Evolutionary conservation across 768 basidiomycete genomes (phyloP).

Genomic region (Pleurotus platypus): DNA sequence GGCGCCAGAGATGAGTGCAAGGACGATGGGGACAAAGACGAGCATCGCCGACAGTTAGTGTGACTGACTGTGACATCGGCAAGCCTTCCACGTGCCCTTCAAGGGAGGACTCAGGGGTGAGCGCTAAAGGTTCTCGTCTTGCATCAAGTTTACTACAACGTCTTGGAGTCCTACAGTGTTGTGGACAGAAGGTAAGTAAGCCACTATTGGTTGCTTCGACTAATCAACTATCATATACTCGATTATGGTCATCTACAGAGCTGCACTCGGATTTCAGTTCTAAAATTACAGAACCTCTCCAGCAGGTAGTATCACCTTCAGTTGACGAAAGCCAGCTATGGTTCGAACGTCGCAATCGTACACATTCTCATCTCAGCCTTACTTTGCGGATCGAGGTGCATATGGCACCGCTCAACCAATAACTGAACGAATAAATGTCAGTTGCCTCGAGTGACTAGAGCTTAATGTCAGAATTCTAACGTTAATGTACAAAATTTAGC

Average conservation of each 20-base stretch:
- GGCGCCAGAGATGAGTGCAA: neutral
- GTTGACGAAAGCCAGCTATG: constrained; percentile 21
- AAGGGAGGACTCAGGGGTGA: too few species aligned
- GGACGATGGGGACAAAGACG: neutral
- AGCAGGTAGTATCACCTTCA: neutral
- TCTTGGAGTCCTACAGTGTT: too few species aligned
- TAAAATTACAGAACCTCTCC: too few species aligned
- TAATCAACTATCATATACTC: too few species aligned
- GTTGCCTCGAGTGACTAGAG: constrained; percentile 16
- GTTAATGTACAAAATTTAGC: constrained; percentile 27
- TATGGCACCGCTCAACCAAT: constrained; percentile 76
- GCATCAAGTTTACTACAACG: too few species aligned
- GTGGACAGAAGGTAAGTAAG: too few species aligned
- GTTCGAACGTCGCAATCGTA: constrained; percentile 43
- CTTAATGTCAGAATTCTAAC: neutral
- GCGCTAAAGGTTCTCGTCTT: too few species aligned
- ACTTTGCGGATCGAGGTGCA: constrained; percentile 72
- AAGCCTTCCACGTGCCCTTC: too few species aligned
- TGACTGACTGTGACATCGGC: neutral
- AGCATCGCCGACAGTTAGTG: neutral
- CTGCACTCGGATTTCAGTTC: too few species aligned
- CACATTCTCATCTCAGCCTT: constrained; percentile 71
- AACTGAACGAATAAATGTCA: constrained; percentile 73
- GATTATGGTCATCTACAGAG: too few species aligned
- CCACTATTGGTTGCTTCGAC: too few species aligned